Base-by-base conservation (phyloP, 805 yeast genomes). In the Candida namnaoensis region DNA sequence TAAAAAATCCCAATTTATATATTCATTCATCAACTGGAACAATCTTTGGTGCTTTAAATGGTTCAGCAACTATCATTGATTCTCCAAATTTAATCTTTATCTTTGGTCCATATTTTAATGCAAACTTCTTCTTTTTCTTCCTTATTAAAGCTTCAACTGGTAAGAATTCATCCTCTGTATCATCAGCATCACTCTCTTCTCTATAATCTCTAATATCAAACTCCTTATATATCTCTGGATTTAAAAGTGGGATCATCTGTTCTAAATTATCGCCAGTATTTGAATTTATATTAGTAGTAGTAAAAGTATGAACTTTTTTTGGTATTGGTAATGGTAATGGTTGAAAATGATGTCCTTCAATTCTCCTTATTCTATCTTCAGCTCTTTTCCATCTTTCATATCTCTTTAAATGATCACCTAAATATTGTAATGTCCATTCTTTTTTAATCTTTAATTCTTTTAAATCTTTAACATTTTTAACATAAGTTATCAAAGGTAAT, bases 391-490 rank as follows among this genome's bases (percentile, higher is more conserved):
- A 52, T 11, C 45, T 49, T 1, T 48, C 53, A 23, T 32, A 38
- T 33, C 36, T 56, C 5, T 36, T 36, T 6, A 56, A 38, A 2
- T 53, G 38, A 7, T 30, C 2, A 8, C 50, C 45, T 25, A 68
- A 47, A 44, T 82, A 87, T 6, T 57, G 57, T 0, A 78, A 52
- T 0, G 90, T 80, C 45, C 78, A 57, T 24, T 61, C 58, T 26
- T 74, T 64, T 50, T 83, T 84, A 28, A 59, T 46, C 9, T 58
- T 53, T 45, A 80, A 50, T 51, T 84, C 91, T 5, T 60, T 50
- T 3, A 38, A 38, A 49, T 82, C 74, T 14, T 54, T 53, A 0
- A 55, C 38, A 50, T 82, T 71, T 30, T 71, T 63, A 27, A 83
- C 61, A 27, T 60, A 61, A 0, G 86, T 76, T 36, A 82, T 66